Base-by-base conservation (phyloP, 345 rosid species). In the Eucalyptus shirleyi region DNA sequence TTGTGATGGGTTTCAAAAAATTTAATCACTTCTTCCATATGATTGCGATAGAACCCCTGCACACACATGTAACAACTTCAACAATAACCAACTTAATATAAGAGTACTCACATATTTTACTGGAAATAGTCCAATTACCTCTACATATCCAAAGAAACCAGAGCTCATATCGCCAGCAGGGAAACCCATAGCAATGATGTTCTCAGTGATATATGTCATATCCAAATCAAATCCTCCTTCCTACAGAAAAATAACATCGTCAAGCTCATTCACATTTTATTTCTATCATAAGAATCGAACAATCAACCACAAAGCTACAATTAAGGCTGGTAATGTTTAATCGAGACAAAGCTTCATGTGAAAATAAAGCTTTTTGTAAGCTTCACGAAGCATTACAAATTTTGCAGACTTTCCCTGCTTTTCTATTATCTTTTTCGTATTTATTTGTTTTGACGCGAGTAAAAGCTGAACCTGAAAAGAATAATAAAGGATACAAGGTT, bases 81-180 rank as follows among this genome's bases (percentile, higher is more conserved):
- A 40, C 28, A 77, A 6, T 23, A 77, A 77, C 85, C 9, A 77
- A 77, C 47, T 77, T 37, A 24, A 40, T 37, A 77, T 77, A 21
- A 40, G 47, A 77, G 47, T 77, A 21, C 85, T 40, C 47, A 40
- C 28, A 40, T 12, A 12, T 21, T 77, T 24, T 40, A 77, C 47
- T 40, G 85, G 30, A 77, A 77, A 77, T 77, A 21, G 47, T 77
- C 24, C 85, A 77, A 60, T 92, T 85, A 98, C 99, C 99, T 98
- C 99, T 50, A 98, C 90, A 92, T 93, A 98, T 88, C 98, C 97
- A 69, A 98, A 95, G 91, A 97, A 91, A 16, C 99, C 99, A 81
- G 99, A 98, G 92, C 99, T 98, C 91, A 95, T 90, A 88, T 98
- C 97, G 86, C 99, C 99, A 88, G 99, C 98, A 65, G 99, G 99